These are phyloP conservation scores for Zychaea mexicana DNA, from an alignment of 371 early-diverging fungal species.

Conservation along the genomic window DNA sequence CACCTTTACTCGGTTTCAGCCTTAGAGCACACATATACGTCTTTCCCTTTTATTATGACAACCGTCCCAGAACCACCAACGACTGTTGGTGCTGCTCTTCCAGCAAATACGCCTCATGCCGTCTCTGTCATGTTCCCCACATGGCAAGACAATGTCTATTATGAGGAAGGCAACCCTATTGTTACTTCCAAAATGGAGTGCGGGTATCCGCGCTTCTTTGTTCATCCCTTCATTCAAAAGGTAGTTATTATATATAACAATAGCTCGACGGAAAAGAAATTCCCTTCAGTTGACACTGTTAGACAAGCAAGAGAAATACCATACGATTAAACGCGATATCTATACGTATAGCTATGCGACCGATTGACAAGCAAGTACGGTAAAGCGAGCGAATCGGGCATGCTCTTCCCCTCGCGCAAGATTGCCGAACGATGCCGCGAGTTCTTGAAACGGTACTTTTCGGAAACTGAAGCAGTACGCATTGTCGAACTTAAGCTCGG, in stretches of 20 bases:
- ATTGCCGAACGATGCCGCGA: constrained; percentile 72
- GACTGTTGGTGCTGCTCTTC: constrained; percentile 65
- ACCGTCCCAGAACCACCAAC: constrained; percentile 41
- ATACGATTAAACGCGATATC: no score
- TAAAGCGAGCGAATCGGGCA: constrained; percentile 61
- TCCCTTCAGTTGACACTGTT: neutral
- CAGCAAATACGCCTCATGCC: constrained; percentile 81
- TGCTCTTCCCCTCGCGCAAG: constrained; percentile 76
- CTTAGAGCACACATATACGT: neutral
- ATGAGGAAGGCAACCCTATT: constrained; percentile 84
- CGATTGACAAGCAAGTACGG: constrained; percentile 70
- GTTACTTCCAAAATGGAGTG: constrained; percentile 76
- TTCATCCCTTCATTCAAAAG: constrained; percentile 70
- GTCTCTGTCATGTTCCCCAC: constrained; percentile 93
- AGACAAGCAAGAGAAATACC: no score
- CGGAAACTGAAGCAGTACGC: constrained; percentile 44
- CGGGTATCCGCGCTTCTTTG: constrained; percentile 96
- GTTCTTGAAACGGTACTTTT: constrained; percentile 61
- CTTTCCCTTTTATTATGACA: constrained; percentile 20
- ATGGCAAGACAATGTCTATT: constrained; percentile 90
- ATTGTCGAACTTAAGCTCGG: constrained; percentile 66
- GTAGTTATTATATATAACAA: constrained; percentile 29
- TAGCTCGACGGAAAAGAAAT: neutral
- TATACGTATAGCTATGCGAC: constrained; percentile 21
- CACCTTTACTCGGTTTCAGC: no score